phyloP scores from a whole-genome alignment of 2,329 filamentous ascomycete species.

The Epichloe uncinata region DNA sequence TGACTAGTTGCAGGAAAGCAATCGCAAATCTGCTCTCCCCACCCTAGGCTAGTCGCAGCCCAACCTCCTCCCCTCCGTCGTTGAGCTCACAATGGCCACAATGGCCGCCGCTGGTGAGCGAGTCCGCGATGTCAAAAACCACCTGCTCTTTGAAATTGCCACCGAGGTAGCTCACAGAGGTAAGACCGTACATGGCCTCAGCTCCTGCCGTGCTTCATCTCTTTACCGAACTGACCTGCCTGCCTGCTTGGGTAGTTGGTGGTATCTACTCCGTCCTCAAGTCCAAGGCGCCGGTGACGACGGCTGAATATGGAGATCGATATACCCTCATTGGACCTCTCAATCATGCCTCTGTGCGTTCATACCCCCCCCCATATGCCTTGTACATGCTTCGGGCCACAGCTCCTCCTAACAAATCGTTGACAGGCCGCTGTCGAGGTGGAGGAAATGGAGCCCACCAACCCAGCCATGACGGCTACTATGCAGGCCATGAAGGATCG shows the following conservation, averaged over 20 bases:
- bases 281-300: conserved; percentile 95
- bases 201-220: not conserved
- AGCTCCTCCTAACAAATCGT: conserved; percentile 2
- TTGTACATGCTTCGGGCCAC: not conserved
- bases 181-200: conserved; percentile 26
- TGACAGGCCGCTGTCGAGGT: conserved; percentile 91
- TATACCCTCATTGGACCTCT: conserved; percentile 93
- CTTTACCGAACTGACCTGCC: not conserved
- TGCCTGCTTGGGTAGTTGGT: conserved; percentile 49
- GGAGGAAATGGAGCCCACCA: conserved; percentile 76
- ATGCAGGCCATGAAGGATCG: conserved; percentile 89
- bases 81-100: conserved; percentile 25
- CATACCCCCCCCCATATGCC: not conserved
- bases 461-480: conserved; percentile 64
- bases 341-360: conserved; percentile 72
- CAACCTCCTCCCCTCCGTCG: not conserved
- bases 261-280: conserved; percentile 99
- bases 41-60: not conserved
- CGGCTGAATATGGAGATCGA: conserved; percentile 93
- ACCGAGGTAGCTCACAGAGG: conserved; percentile 96
- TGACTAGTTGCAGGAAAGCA: not conserved
- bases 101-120: conserved; percentile 36
- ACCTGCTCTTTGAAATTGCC: conserved; percentile 90
- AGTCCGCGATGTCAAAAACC: conserved; percentile 73
- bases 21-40: not conserved